Conservation (phyloP, 208 protist genomes). For the Trypanosoma cruzi region DNA sequence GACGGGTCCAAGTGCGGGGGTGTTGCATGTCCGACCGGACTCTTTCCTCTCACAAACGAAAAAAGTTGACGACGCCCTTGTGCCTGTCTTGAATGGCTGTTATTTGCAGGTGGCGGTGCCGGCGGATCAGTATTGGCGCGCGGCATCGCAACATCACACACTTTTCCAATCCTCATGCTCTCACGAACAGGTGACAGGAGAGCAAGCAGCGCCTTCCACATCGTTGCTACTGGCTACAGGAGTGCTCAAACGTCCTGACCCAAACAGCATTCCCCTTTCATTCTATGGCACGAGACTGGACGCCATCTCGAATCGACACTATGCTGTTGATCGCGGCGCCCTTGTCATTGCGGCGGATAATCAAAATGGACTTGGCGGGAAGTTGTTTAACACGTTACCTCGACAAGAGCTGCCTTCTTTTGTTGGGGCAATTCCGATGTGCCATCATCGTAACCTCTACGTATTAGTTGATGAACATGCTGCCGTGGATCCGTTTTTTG, state of each 20-base stretch:
- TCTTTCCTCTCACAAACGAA: constrained; percentile 21
- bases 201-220: background rate
- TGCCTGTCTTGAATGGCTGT: constrained; percentile 37
- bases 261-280: constrained; percentile 38
- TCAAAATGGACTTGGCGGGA: constrained; percentile 50
- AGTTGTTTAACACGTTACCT: constrained; percentile 70
- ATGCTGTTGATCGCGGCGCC: constrained; percentile 37
- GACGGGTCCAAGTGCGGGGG: constrained; percentile 55
- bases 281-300: constrained; percentile 70
- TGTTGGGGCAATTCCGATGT: constrained; percentile 45
- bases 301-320: constrained; percentile 53
- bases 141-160: constrained; percentile 29
- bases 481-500: constrained; percentile 83
- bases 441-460: constrained; percentile 70
- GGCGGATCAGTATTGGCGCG: constrained; percentile 65
- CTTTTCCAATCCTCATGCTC: background rate
- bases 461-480: constrained; percentile 70
- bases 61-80: constrained; percentile 38
- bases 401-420: constrained; percentile 44
- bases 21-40: constrained; percentile 33
- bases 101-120: constrained; percentile 59
- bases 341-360: constrained; percentile 58
- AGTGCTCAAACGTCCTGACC: constrained; percentile 36
- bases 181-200: background rate
- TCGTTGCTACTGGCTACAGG: background rate